phyloP scores from a whole-genome alignment of 805 yeast genomes.

The Wickerhamiella cacticola region DNA sequence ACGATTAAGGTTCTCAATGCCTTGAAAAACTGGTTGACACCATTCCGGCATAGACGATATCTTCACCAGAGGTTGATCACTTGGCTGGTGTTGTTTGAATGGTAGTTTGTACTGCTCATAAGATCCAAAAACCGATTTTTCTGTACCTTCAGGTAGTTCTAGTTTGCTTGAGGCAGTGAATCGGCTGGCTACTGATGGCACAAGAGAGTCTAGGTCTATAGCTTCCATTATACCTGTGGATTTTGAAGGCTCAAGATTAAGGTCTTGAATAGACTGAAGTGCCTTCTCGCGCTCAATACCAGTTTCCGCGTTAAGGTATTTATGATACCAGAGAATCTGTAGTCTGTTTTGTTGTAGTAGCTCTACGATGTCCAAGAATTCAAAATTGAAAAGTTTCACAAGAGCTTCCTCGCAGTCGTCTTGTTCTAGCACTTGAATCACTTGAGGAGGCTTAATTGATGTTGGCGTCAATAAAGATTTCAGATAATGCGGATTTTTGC shows the following conservation, averaged over 20 bases:
- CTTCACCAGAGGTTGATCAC: slow-evolving; percentile 33
- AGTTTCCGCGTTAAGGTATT: slow-evolving; percentile 31
- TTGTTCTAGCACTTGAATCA: slow-evolving; percentile 34
- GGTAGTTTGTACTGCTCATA: slow-evolving; percentile 93
- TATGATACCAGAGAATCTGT: slow-evolving; percentile 43
- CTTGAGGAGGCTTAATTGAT: slow-evolving; percentile 37
- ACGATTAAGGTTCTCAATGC: slow-evolving; percentile 53
- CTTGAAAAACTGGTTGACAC: slow-evolving; percentile 68
- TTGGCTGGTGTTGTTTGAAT: slow-evolving; percentile 39
- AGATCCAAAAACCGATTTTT: slow-evolving; percentile 52
- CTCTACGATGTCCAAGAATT: slow-evolving; percentile 40
- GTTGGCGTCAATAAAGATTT: slow-evolving; percentile 32
- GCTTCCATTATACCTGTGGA: slow-evolving; percentile 25
- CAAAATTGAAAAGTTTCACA: slow-evolving; percentile 40
- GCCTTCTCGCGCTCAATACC: slow-evolving; percentile 32
- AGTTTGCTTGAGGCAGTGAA: slow-evolving; percentile 55
- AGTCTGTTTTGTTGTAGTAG: slow-evolving; percentile 40
- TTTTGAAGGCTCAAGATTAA: slow-evolving; percentile 16
- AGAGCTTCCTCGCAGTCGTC: slow-evolving; percentile 44
- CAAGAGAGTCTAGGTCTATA: slow-evolving; percentile 43
- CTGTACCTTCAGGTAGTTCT: slow-evolving; percentile 71
- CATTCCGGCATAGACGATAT: slow-evolving; percentile 63
- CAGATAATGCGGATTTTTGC: slow-evolving; percentile 14
- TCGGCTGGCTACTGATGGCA: slow-evolving; percentile 64
- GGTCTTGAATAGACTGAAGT: slow-evolving; percentile 21